Evolutionary conservation across 371 early-diverging fungal species (phyloP).

Genomic region (Mortierella sp.): DNA sequence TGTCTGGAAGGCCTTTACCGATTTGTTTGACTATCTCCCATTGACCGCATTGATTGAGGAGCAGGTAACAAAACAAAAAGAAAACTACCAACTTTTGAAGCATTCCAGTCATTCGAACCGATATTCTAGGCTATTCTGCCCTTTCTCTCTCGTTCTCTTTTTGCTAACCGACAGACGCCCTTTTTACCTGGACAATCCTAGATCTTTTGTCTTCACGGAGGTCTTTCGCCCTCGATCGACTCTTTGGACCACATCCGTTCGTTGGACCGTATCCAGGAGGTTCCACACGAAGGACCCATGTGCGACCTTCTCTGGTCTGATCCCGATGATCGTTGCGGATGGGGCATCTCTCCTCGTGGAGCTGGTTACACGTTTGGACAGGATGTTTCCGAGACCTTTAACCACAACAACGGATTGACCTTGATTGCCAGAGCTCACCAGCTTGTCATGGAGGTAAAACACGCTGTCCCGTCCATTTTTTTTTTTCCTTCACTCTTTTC

Average conservation of each 20-base stretch:
- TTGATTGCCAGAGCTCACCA: conserved; percentile 99
- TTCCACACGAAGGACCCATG: conserved; percentile 99
- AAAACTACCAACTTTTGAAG: background rate
- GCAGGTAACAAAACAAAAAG: conserved; percentile 56
- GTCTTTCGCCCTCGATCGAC: conserved; percentile 97
- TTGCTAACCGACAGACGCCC: background rate
- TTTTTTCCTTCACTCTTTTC: too few species aligned
- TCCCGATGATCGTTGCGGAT: conserved; percentile 97
- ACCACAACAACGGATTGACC: conserved; percentile 96
- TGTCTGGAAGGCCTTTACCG: conserved; percentile 99
- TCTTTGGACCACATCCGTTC: conserved; percentile 98
- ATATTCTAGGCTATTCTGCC: background rate
- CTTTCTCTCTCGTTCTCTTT: background rate
- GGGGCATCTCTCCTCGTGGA: conserved; percentile 99
- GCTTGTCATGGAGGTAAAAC: conserved; percentile 92
- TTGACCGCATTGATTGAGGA: conserved; percentile 96
- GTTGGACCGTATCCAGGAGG: conserved; percentile 97
- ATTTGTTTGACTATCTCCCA: conserved; percentile 99
- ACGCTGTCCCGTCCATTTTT: too few species aligned
- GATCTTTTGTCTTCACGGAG: conserved; percentile 99
- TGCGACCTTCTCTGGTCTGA: conserved; percentile 96
- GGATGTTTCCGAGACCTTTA: conserved; percentile 93
- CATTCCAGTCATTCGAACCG: background rate
- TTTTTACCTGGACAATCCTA: background rate
- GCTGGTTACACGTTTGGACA: conserved; percentile 99